These are phyloP conservation scores for Byssoonygena ceratinophila DNA, from an alignment of 2,329 filamentous ascomycete species.

Conservation along the genomic window DNA sequence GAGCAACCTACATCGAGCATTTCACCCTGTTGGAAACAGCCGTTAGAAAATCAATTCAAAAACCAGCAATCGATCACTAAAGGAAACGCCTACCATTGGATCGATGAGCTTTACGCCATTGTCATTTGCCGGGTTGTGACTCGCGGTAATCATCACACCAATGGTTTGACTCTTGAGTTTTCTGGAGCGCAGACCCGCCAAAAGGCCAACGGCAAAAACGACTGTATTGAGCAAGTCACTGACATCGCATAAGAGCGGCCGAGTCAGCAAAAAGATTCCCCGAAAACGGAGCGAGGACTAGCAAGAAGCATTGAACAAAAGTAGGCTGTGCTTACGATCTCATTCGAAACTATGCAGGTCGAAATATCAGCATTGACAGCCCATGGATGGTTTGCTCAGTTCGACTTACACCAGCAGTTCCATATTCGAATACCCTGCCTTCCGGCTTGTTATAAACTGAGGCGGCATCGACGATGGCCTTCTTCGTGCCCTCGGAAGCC, in stretches of 20 bases:
- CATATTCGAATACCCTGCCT: slow-evolving; percentile 47
- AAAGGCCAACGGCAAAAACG: slow-evolving; percentile 80
- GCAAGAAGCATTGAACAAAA: slow-evolving; percentile 16
- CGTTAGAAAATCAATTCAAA: slow-evolving; percentile 14
- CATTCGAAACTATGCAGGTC: slow-evolving; percentile 50
- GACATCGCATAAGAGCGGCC: slow-evolving; percentile 15
- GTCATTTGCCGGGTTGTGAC: slow-evolving; percentile 80
- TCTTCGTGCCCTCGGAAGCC: slow-evolving; percentile 34
- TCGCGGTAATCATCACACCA: slow-evolving; percentile 92
- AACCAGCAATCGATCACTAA: background rate
- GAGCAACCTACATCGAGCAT: slow-evolving; percentile 67
- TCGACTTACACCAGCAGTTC: slow-evolving; percentile 49
- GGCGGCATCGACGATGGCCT: slow-evolving; percentile 40
- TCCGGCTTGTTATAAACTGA: slow-evolving; percentile 41
- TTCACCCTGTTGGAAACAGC: slow-evolving; percentile 52
- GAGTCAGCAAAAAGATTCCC: slow-evolving; percentile 26
- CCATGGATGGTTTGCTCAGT: slow-evolving; percentile 3
- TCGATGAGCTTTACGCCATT: slow-evolving; percentile 95
- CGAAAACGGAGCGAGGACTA: slow-evolving; percentile 18
- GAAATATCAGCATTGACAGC: slow-evolving; percentile 8
- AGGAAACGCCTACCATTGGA: slow-evolving; percentile 54
- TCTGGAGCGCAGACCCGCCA: slow-evolving; percentile 78
- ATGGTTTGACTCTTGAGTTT: slow-evolving; percentile 85
- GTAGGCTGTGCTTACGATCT: slow-evolving; percentile 47
- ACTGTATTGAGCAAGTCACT: slow-evolving; percentile 80